Conservation (phyloP, 2,329 filamentous ascomycete genomes). For the Orbilia oligospora region DNA sequence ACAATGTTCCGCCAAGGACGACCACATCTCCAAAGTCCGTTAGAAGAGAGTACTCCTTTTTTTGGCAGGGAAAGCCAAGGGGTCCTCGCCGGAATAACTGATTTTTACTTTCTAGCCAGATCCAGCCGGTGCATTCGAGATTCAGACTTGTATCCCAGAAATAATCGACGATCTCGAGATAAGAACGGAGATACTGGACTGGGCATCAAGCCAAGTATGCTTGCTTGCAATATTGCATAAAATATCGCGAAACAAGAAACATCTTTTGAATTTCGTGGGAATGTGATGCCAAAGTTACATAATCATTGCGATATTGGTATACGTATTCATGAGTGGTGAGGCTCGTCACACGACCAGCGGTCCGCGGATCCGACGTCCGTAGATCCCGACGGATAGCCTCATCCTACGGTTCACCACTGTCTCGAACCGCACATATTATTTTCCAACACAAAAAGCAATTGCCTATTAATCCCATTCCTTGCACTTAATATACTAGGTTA, state of each 20-base stretch:
- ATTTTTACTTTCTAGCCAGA: background rate
- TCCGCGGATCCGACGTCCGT: constrained; percentile 56
- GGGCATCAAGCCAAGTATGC: constrained; percentile 32
- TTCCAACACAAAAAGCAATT: constrained; percentile 54
- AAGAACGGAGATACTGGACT: constrained; percentile 24
- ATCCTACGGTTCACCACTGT: constrained; percentile 46
- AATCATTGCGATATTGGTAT: constrained; percentile 42
- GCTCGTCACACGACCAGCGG: constrained; percentile 49
- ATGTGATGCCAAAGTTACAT: constrained; percentile 43
- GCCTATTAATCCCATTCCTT: background rate
- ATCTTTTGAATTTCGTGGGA: constrained; percentile 4
- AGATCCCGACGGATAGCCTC: constrained; percentile 57
- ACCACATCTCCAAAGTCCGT: background rate
- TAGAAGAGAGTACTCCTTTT: background rate
- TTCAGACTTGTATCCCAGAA: background rate
- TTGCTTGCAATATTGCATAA: constrained; percentile 9
- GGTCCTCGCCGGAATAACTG: background rate
- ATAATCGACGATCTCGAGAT: constrained; percentile 19
- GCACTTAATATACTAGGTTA: constrained; percentile 36
- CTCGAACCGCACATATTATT: constrained; percentile 41
- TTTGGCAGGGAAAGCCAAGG: background rate
- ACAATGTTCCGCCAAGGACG: background rate
- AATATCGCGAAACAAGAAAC: constrained; percentile 12
- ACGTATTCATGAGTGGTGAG: constrained; percentile 31
- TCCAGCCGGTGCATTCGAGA: constrained; percentile 3